phyloP scores from a whole-genome alignment of 2,329 filamentous ascomycete species.

The Phaeosphaeriaceae sp. region DNA sequence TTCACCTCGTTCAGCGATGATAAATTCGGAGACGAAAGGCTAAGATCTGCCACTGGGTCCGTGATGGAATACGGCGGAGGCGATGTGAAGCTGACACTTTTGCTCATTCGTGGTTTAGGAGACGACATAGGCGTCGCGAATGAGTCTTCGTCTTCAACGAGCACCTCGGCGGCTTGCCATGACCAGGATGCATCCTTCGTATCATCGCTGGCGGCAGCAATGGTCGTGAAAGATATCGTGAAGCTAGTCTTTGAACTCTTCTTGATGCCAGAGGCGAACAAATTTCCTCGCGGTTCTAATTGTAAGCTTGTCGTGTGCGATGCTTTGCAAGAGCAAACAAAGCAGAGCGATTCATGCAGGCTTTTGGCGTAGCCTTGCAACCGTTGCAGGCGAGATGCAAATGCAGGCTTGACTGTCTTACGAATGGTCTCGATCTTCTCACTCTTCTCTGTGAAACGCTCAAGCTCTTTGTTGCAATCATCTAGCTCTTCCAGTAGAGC shows the following conservation, averaged over 20 bases:
- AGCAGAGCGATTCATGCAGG: constrained; percentile 42
- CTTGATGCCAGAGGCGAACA: constrained; percentile 31
- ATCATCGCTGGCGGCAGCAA: constrained; percentile 10
- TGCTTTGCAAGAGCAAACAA: constrained; percentile 45
- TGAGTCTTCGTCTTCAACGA: constrained; percentile 35
- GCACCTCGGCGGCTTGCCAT: constrained; percentile 44
- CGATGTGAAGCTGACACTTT: constrained; percentile 44
- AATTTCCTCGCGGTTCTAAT: constrained; percentile 36
- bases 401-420: constrained; percentile 43
- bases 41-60: constrained; percentile 22
- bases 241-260: constrained; percentile 38
- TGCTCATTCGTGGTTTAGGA: constrained; percentile 34
- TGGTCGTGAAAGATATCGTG: constrained; percentile 42
- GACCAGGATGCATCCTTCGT: constrained; percentile 28
- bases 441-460: constrained; percentile 48
- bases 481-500: constrained; percentile 45
- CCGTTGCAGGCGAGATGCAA: constrained; percentile 41
- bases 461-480: constrained; percentile 49
- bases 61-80: constrained; percentile 41
- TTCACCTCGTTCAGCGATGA: constrained; percentile 38
- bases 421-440: constrained; percentile 47
- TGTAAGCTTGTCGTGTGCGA: constrained; percentile 44
- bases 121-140: constrained; percentile 15
- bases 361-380: constrained; percentile 45
- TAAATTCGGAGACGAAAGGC: not conserved